Evolutionary conservation across 352 stramenopile genomes (phyloP).

Genomic region (Phytophthora boehmeriae): DNA sequence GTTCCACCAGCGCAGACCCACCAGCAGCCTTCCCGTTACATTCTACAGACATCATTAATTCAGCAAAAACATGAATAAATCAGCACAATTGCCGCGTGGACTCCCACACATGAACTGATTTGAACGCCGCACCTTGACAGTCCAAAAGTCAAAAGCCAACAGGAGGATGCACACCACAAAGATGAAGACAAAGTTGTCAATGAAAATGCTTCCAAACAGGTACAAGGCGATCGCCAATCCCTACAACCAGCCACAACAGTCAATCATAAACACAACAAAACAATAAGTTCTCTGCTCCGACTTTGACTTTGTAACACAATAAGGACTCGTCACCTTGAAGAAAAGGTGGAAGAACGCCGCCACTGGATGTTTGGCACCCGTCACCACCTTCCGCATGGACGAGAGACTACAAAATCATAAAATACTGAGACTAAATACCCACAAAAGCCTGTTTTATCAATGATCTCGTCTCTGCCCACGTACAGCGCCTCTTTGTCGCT

Average conservation of each 20-base stretch:
- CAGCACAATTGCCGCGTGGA: neutral
- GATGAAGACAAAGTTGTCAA: conserved; percentile 95
- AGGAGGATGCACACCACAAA: conserved; percentile 97
- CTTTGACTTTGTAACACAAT: neutral
- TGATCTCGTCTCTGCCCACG: conserved; percentile 17
- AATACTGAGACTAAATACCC: conserved; percentile 3
- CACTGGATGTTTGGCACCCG: conserved; percentile 91
- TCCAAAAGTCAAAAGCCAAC: conserved; percentile 98
- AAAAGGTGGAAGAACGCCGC: conserved; percentile 96
- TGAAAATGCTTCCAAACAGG: conserved; percentile 92
- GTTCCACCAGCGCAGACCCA: conserved; percentile 98
- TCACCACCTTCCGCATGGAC: conserved; percentile 73
- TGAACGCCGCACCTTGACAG: conserved; percentile 87
- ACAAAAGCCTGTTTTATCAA: conserved; percentile 2
- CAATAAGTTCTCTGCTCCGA: neutral
- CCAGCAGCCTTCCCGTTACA: conserved; percentile 86
- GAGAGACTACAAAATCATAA: conserved; percentile 45
- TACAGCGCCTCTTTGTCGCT: conserved; percentile 69
- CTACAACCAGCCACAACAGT: conserved; percentile 33
- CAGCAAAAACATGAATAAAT: neutral
- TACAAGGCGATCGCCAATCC: conserved; percentile 92
- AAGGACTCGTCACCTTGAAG: conserved; percentile 89
- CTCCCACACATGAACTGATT: neutral
- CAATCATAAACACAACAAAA: neutral
- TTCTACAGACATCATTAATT: conserved; percentile 50